Evolutionary conservation across 78 protist genomes (phyloP).

Genomic region (Capsaspora owczarzaki): DNA sequence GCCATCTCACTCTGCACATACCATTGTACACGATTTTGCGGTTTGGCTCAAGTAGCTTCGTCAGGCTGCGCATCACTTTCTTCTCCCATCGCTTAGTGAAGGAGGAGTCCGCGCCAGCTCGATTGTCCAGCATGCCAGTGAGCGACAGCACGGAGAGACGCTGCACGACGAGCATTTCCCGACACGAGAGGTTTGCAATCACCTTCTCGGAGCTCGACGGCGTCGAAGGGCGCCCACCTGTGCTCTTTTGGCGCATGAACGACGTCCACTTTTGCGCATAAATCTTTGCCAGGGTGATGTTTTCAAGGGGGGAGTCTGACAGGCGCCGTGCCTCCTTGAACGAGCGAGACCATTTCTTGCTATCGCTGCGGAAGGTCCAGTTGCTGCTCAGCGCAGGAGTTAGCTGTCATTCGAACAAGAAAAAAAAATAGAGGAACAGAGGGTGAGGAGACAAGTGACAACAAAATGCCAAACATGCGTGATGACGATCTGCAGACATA

Average conservation of each 20-base stretch:
- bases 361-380: conserved; percentile 2
- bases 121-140: background rate
- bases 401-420: background rate
- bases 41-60: too few relatives aligned
- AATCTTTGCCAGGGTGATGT: background rate
- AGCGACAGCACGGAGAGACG: background rate
- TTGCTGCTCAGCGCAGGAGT: background rate
- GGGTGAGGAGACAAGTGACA: too few relatives aligned
- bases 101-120: too few relatives aligned
- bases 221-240: too few relatives aligned
- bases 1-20: too few relatives aligned
- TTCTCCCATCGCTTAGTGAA: too few relatives aligned
- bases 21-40: too few relatives aligned
- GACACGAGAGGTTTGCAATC: background rate
- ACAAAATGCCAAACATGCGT: too few relatives aligned
- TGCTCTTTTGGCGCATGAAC: background rate
- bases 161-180: background rate
- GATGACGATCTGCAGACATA: too few relatives aligned
- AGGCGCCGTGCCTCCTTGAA: background rate
- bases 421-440: background rate
- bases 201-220: background rate
- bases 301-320: background rate
- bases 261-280: background rate
- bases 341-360: background rate
- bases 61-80: too few relatives aligned